Conservation (phyloP, 306 rosid species). For the Ochetophila trinervis region DNA sequence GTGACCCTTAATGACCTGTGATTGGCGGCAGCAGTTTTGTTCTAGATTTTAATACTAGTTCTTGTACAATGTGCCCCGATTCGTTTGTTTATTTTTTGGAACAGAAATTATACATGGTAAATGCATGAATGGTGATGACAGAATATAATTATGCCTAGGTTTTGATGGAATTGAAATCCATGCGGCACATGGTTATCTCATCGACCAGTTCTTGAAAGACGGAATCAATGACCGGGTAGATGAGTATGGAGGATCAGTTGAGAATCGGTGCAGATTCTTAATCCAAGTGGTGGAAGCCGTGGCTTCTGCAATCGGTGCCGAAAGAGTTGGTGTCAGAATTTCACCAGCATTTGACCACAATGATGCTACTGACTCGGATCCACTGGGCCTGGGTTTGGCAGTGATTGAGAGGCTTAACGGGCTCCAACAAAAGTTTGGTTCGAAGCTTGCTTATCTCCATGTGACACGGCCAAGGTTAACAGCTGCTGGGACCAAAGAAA, state of each 20-base stretch:
- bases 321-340: conserved; percentile 47
- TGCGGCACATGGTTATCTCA: conserved; percentile 66
- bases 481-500: conserved; percentile 33
- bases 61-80: too few species aligned
- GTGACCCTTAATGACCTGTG: too few species aligned
- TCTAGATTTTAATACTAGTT: too few species aligned
- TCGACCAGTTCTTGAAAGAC: conserved; percentile 28
- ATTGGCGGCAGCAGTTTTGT: too few species aligned
- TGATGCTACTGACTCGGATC: conserved; percentile 70
- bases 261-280: conserved; percentile 48
- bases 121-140: too few species aligned
- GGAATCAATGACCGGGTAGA: conserved; percentile 36
- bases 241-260: conserved; percentile 49
- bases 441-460: conserved; percentile 66
- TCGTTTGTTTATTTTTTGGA: background rate
- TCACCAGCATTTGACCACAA: conserved; percentile 76
- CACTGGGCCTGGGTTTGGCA: conserved; percentile 62
- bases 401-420: conserved; percentile 64
- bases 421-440: conserved; percentile 44
- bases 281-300: conserved; percentile 48
- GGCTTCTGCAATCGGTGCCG: conserved; percentile 51
- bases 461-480: conserved; percentile 65
- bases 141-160: conserved; percentile 43
- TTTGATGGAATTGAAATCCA: conserved; percentile 76
- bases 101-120: background rate